Percentiles rank a stretch among this genome's conserved stretches.
Conservation (phyloP, 495 filamentous ascomycete genomes). For the Penicillium maclennaniae region DNA sequence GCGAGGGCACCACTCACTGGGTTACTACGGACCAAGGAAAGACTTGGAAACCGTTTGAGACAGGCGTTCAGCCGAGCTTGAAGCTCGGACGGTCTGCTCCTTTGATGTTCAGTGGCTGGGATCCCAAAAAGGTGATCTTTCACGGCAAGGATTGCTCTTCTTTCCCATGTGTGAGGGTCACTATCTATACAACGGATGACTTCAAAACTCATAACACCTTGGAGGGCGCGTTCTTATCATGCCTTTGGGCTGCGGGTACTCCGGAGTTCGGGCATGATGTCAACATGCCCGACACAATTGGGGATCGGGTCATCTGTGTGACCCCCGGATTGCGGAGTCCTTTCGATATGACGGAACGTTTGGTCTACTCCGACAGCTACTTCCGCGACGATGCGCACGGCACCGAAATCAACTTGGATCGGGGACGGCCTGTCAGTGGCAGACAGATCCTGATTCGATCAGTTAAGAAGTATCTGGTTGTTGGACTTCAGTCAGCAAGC, state of each 20-base stretch:
- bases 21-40: conserved; percentile 75
- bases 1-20: conserved; percentile 63
- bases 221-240: conserved; percentile 61
- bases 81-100: conserved; percentile 11
- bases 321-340: conserved; percentile 60
- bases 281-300: conserved; percentile 50
- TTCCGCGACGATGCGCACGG: conserved; percentile 54
- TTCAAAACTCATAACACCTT: conserved; percentile 66
- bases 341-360: conserved; percentile 60
- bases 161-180: conserved; percentile 38
- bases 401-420: conserved; percentile 70
- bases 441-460: conserved; percentile 61
- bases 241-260: conserved; percentile 77
- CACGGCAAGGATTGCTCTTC: conserved; percentile 61
- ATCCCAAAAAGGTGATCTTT: conserved; percentile 79
- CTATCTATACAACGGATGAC: conserved; percentile 79
- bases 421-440: conserved; percentile 69
- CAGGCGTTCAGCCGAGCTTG: conserved; percentile 41
- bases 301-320: conserved; percentile 74
- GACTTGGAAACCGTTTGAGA: conserved; percentile 70
- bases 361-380: conserved; percentile 75
- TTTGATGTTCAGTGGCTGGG: conserved; percentile 73
- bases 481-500: conserved; percentile 69
- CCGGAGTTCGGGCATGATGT: conserved; percentile 64
- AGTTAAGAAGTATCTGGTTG: conserved; percentile 82